Conservation (phyloP, 495 filamentous ascomycete species). For the Penicillium arizonense region DNA sequence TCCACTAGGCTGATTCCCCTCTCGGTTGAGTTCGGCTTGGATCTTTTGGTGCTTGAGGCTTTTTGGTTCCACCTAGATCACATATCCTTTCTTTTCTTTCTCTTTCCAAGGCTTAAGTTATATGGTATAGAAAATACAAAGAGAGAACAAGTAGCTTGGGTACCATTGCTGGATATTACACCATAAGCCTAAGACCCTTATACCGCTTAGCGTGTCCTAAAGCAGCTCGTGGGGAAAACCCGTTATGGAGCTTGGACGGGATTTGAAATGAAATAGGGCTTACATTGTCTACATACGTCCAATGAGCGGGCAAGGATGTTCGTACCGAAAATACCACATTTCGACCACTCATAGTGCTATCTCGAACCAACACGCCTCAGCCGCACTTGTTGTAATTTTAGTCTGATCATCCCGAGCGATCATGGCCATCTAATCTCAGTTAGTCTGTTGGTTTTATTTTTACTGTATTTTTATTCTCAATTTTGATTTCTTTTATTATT, state of each 20-base stretch:
- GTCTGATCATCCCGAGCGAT: conserved; percentile 33
- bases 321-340: not conserved
- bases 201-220: conserved; percentile 9
- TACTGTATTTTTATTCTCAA: conserved; percentile 9
- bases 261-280: conserved; percentile 1
- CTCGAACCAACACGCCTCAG: conserved; percentile 19
- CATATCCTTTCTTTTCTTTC: no score
- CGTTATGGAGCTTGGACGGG: conserved; percentile 25
- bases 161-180: no score
- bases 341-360: not conserved
- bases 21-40: not conserved
- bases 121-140: no score
- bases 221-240: conserved; percentile 19
- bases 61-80: not conserved
- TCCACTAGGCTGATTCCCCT: conserved; percentile 2
- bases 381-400: conserved; percentile 23
- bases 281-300: no score
- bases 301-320: not conserved
- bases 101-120: no score
- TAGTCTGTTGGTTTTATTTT: conserved; percentile 18
- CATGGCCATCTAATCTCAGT: conserved; percentile 26
- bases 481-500: conserved; percentile 5
- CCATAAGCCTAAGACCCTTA: no score
- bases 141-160: no score
- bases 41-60: not conserved